These are phyloP conservation scores for Davidsoniella australis DNA, from an alignment of 2,329 filamentous ascomycete species.

Conservation along the genomic window DNA sequence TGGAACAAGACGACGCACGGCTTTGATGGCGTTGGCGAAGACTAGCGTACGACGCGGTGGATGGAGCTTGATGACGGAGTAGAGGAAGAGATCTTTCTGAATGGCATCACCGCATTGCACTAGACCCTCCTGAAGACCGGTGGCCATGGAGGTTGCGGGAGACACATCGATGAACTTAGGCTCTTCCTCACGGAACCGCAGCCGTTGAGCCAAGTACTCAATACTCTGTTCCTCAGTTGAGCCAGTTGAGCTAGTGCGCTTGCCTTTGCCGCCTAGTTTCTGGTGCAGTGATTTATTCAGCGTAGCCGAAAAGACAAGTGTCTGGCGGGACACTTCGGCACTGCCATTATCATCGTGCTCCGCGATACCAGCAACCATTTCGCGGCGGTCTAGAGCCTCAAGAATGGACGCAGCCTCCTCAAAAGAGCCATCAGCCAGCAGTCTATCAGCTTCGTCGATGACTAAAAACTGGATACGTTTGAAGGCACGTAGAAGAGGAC, in stretches of 20 bases:
- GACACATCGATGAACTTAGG: conserved; percentile 90
- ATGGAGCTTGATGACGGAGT: conserved; percentile 70
- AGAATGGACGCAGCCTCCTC: conserved; percentile 86
- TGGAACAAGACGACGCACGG: conserved; percentile 70
- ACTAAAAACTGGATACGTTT: conserved; percentile 66
- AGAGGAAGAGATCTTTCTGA: conserved; percentile 95
- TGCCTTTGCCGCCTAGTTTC: conserved; percentile 67
- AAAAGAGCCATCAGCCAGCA: conserved; percentile 86
- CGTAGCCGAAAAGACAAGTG: conserved; percentile 89
- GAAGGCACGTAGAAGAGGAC: conserved; percentile 51
- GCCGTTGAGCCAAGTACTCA: conserved; percentile 52
- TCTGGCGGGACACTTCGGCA: conserved; percentile 46
- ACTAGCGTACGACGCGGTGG: conserved; percentile 67
- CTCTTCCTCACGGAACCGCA: conserved; percentile 69
- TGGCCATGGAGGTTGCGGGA: conserved; percentile 75
- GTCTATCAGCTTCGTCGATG: conserved; percentile 81
- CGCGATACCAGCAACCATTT: conserved; percentile 31
- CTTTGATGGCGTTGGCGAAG: conserved; percentile 91
- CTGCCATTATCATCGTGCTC: conserved; percentile 34
- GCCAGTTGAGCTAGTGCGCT: conserved; percentile 31
- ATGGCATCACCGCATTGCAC: conserved; percentile 72
- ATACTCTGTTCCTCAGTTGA: conserved; percentile 58
- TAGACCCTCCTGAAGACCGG: conserved; percentile 69
- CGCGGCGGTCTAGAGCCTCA: conserved; percentile 53
- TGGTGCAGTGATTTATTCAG: conserved; percentile 85